phyloP scores from a whole-genome alignment of 768 basidiomycete species.

The Infundibulicybe gibba region DNA sequence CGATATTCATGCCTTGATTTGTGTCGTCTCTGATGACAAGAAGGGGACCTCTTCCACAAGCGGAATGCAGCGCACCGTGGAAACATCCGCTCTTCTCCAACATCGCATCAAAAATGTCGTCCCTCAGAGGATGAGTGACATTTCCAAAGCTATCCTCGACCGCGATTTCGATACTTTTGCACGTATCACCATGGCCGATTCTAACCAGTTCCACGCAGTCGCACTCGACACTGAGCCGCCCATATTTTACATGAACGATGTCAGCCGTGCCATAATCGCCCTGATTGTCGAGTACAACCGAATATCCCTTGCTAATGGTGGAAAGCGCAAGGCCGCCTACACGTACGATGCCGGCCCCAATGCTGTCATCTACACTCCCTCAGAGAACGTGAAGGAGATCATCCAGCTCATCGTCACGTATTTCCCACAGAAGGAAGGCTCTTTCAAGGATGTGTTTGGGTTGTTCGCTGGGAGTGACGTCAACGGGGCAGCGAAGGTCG shows the following conservation, averaged over 20 bases:
- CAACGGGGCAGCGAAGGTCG: slow-evolving; percentile 41
- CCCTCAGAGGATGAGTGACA: slow-evolving; percentile 79
- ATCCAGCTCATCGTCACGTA: slow-evolving; percentile 71
- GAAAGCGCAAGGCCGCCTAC: slow-evolving; percentile 83
- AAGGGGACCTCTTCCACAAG: slow-evolving; percentile 93
- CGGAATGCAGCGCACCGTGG: slow-evolving; percentile 97
- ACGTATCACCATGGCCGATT: slow-evolving; percentile 91
- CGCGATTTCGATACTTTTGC: slow-evolving; percentile 91
- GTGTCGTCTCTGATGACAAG: slow-evolving; percentile 93
- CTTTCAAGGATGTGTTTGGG: slow-evolving; percentile 75
- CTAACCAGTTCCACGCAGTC: slow-evolving; percentile 98
- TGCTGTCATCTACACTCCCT: slow-evolving; percentile 90
- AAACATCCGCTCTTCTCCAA: slow-evolving; percentile 83
- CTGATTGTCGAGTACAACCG: slow-evolving; percentile 93
- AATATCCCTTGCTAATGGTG: slow-evolving; percentile 49
- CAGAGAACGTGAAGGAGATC: slow-evolving; percentile 76
- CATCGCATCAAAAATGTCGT: slow-evolving; percentile 88
- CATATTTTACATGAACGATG: slow-evolving; percentile 99
- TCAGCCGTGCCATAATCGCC: slow-evolving; percentile 87
- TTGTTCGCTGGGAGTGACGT: slow-evolving; percentile 46
- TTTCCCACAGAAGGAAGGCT: slow-evolving; percentile 75
- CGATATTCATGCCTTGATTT: slow-evolving; percentile 94
- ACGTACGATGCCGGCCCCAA: slow-evolving; percentile 99
- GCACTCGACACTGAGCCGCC: slow-evolving; percentile 96
- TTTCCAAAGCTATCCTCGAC: slow-evolving; percentile 72